Base-by-base conservation (phyloP, 495 filamentous ascomycete genomes). In the Parachaetomium inaequale region DNA sequence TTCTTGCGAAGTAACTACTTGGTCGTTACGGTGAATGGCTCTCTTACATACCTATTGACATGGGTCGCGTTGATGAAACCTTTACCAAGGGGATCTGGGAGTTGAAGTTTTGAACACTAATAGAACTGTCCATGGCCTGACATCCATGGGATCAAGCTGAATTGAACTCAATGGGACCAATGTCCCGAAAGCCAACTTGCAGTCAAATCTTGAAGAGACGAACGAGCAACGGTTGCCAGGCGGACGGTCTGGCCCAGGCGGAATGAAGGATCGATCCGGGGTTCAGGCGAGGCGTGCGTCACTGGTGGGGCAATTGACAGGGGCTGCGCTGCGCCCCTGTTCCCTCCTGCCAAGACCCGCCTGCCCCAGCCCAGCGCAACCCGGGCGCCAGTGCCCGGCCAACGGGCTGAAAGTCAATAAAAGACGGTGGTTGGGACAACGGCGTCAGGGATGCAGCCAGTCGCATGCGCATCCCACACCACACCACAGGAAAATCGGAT, bases 351-450 rank as follows among this genome's bases (percentile, higher is more conserved):
- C 64, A 59, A 53, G 59, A 45, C 52, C 52, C 36, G 49, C 32
- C 45, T n/a, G n/a, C n/a, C n/a, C n/a, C n/a, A n/a, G n/a, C 38
- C 49, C 62, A 51, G 31, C 53, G 25, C 59, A 58, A 38, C 61
- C 58, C 56, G 31, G 57, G 40, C 43, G 46, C 25, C 36, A 50
- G 36, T 71, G 67, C 43, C 70, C 63, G 64, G 70, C 47, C 70
- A 73, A 73, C 68, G 61, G 54, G 46, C 57, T 56, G 23, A 55
- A 66, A 68, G 70, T 73, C 71, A 73, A 73, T 68, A 73, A 71
- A 70, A 68, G 61, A 61, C 55, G 71, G 69, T 71, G 70, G 71
- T 71, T 71, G 67, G 71, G 71, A 67, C 58, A 64, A 68, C 63
- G 36, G 31, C 51, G 25, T 54, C 58, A 61, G 58, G 58, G 58